A percentile compares a stretch with the other conserved stretches of the same genome.
These are phyloP conservation scores for Elongisporangium anandrum DNA, from an alignment of 352 stramenopile species.

Conservation along the genomic window DNA sequence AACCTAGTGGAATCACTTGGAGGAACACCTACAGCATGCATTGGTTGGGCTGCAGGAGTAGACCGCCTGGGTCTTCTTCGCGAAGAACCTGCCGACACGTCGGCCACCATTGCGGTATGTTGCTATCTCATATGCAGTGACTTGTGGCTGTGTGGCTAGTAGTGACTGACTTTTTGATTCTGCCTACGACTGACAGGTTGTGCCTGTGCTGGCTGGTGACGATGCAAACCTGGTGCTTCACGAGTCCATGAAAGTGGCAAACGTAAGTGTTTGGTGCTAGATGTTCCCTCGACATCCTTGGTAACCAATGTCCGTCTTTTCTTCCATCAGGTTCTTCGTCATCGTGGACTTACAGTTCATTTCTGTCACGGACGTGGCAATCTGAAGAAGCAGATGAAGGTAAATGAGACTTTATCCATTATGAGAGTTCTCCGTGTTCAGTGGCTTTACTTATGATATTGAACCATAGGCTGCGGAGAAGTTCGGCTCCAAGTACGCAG, in stretches of 20 bases:
- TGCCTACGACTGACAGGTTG: constrained; percentile 28
- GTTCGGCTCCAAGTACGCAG: constrained; percentile 54
- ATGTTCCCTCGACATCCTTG: background rate
- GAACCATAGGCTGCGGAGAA: constrained; percentile 53
- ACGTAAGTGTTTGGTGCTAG: constrained; percentile 20
- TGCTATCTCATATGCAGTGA: background rate
- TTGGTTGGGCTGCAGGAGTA: constrained; percentile 84
- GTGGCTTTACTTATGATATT: constrained; percentile 1
- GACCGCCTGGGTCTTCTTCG: constrained; percentile 69
- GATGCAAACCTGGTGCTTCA: constrained; percentile 44
- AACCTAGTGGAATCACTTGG: constrained; percentile 63
- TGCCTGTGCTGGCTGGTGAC: constrained; percentile 50
- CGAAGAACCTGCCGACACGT: constrained; percentile 13
- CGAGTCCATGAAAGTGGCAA: constrained; percentile 56
- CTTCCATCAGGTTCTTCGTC: constrained; percentile 38
- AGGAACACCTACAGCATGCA: constrained; percentile 52
- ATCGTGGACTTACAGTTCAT: constrained; percentile 63
- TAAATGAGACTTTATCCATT: constrained; percentile 8
- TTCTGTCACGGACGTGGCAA: constrained; percentile 75
- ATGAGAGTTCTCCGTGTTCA: background rate
- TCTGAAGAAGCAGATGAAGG: constrained; percentile 90
- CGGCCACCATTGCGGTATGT: constrained; percentile 48
- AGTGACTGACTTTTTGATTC: background rate
- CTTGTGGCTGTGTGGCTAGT: constrained; percentile 1
- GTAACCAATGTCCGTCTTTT: background rate